A percentile compares a stretch with the other conserved stretches of the same genome.
phyloP scores from a whole-genome alignment of 2,329 filamentous ascomycete species.

The Penicillium sp. region DNA sequence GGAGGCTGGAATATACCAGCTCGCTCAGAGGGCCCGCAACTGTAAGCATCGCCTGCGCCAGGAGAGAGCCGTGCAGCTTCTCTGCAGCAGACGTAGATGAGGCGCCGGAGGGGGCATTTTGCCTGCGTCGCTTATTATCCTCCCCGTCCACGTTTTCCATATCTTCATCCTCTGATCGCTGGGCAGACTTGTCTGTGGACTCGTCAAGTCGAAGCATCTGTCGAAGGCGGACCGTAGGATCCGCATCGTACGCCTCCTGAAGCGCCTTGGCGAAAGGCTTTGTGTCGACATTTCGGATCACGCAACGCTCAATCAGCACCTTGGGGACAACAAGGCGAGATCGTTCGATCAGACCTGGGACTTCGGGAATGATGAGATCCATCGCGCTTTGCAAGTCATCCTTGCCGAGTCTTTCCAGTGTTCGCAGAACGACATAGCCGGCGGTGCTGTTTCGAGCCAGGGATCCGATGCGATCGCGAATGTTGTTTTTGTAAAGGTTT shows the following conservation, averaged over 20 bases:
- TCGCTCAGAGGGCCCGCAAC: constrained; percentile 69
- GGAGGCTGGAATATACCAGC: constrained; percentile 72
- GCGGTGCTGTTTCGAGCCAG: constrained; percentile 88
- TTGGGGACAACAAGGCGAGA: constrained; percentile 78
- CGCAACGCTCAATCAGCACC: constrained; percentile 79
- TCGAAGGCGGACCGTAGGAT: constrained; percentile 53
- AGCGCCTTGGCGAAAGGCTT: constrained; percentile 59
- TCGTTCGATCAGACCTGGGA: constrained; percentile 72
- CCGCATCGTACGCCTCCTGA: constrained; percentile 59
- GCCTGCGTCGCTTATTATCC: constrained; percentile 37
- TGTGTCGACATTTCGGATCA: constrained; percentile 64
- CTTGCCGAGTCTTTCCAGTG: constrained; percentile 80
- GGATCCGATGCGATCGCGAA: constrained; percentile 76
- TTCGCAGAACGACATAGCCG: constrained; percentile 79
- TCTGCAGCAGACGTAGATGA: constrained; percentile 41
- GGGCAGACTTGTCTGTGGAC: constrained; percentile 8
- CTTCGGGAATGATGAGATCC: constrained; percentile 69
- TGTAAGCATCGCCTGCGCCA: constrained; percentile 77
- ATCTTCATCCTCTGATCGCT: constrained; percentile 39
- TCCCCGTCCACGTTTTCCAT: constrained; percentile 53
- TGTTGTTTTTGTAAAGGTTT: constrained; percentile 74
- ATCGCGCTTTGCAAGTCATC: constrained; percentile 79
- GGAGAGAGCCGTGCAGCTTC: constrained; percentile 78
- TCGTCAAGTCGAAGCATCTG: constrained; percentile 60
- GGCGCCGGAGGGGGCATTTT: constrained; percentile 11